These are phyloP conservation scores for Glycyrrhiza uralensis DNA, from an alignment of 306 rosid species.

Conservation along the genomic window DNA sequence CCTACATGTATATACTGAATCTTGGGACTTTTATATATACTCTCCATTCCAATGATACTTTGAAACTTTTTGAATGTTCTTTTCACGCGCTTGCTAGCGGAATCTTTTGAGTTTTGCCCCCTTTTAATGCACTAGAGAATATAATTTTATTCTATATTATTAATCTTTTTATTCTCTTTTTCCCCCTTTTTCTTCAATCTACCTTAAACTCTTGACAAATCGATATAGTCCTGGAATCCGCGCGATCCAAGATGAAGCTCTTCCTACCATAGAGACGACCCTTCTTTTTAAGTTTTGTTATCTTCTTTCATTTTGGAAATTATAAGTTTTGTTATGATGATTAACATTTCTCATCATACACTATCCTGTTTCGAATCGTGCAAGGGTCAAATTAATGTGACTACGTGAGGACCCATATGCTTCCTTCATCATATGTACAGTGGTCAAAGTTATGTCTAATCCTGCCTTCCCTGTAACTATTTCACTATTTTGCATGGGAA, in stretches of 20 bases:
- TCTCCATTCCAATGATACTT: too few species aligned
- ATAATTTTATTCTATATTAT: not conserved
- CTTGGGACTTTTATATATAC: too few species aligned
- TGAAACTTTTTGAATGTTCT: too few species aligned
- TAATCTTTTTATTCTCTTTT: not conserved
- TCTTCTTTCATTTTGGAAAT: not conserved
- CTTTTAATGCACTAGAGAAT: too few species aligned
- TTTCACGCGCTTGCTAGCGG: too few species aligned
- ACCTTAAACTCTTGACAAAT: conserved; percentile 22
- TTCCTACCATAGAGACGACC: not conserved
- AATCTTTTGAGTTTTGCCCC: too few species aligned
- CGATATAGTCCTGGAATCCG: conserved; percentile 12
- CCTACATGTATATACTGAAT: too few species aligned
- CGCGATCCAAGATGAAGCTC: conserved; percentile 19
- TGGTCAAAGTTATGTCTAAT: conserved; percentile 42
- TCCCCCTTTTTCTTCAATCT: not conserved
- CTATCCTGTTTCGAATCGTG: conserved; percentile 29
- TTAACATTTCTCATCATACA: conserved; percentile 26
- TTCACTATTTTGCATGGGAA: conserved; percentile 36
- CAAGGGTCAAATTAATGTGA: conserved; percentile 43
- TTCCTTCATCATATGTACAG: conserved; percentile 21
- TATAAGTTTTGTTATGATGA: conserved; percentile 25
- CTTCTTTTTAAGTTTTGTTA: not conserved
- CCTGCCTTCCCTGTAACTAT: conserved; percentile 13
- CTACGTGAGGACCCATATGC: conserved; percentile 46